Base-by-base conservation (phyloP, 2,329 filamentous ascomycete species). In the Mollisia scopiformis region DNA sequence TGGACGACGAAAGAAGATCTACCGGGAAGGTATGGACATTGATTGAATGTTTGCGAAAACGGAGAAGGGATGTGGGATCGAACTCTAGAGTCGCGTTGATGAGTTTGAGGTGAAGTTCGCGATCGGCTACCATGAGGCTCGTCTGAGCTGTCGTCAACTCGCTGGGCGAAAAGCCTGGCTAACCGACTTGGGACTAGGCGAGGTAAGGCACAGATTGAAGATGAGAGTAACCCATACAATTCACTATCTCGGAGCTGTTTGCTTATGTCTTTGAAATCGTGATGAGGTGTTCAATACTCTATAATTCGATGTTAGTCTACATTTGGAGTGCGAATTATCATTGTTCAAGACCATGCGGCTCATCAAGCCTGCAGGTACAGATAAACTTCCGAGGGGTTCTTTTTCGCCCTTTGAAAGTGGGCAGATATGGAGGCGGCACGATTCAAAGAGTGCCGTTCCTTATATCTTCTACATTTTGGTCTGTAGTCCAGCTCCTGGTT, bases 1-100 rank as follows among this genome's bases (percentile, higher is more conserved):
- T 64, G 63, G 57, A 61, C 67, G 68, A 67, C 68, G 70, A 72
- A 71, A 67, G 70, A 69, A 69, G 68, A 67, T 70, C 70, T 73
- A 73, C 61, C 68, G 64, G 63, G 66, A 62, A 67, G 66, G 67
- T 66, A 66, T 68, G 65, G 60, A 63, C 70, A 72, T 73, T 62
- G 60, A 47, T 31, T 51, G 28, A 13, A 30, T 28, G 31, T 27
- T 25, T 57, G 56, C 52, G 51, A 57, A 55, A 11, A 55, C 10
- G 4, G 49, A 16, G 27, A 31, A 21, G 49, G 49, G 28, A 33
- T 51, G 28, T 31, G 14, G 49, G 21, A 35, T 51, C 27, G 4
- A 28, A 35, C 19, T 23, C 13, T 19, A 7, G 23, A 13, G 43
- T 47, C 43, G 43, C 43, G 43, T 33, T 51, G 49, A 23, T 23